phyloP scores from a whole-genome alignment of 208 protist genomes.

The Blechomonas ayalai region DNA sequence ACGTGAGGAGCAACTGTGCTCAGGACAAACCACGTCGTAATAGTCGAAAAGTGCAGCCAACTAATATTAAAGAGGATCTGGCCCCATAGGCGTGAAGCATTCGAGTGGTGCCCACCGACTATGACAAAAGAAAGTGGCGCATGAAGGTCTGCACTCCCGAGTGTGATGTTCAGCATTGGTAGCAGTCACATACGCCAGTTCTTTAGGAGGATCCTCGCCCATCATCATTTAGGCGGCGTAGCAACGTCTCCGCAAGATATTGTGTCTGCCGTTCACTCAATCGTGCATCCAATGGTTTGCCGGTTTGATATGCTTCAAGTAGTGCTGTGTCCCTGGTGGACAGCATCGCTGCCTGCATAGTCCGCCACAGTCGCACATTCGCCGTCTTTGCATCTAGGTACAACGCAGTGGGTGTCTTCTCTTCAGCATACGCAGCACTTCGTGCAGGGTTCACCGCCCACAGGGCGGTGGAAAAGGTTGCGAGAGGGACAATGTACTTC shows the following conservation, averaged over 20 bases:
- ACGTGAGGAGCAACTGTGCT: no score
- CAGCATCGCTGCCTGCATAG: constrained; percentile 80
- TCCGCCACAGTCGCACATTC: constrained; percentile 55
- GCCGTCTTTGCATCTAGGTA: constrained; percentile 7
- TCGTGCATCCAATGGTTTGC: constrained; percentile 42
- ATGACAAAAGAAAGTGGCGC: no score
- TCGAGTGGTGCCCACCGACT: no score
- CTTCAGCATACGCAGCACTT: constrained; percentile 31
- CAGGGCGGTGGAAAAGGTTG: constrained; percentile 50
- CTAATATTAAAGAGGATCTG: no score
- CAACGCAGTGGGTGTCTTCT: constrained; percentile 12
- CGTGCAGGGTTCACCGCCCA: constrained; percentile 51
- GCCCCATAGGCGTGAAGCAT: no score
- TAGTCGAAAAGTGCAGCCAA: no score
- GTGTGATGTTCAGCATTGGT: no score
- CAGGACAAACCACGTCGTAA: no score
- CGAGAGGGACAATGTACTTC: constrained; percentile 29
- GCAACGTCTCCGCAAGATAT: constrained; percentile 71
- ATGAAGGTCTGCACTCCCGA: no score
- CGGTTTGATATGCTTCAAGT: constrained; percentile 37
- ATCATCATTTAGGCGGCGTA: constrained; percentile 31
- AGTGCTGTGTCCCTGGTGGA: constrained; percentile 73
- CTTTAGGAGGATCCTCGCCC: no score
- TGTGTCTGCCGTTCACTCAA: constrained; percentile 47
- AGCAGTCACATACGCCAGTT: no score